These are phyloP conservation scores for Globisporangium yorkense DNA, from an alignment of 352 stramenopile species.

Conservation along the genomic window DNA sequence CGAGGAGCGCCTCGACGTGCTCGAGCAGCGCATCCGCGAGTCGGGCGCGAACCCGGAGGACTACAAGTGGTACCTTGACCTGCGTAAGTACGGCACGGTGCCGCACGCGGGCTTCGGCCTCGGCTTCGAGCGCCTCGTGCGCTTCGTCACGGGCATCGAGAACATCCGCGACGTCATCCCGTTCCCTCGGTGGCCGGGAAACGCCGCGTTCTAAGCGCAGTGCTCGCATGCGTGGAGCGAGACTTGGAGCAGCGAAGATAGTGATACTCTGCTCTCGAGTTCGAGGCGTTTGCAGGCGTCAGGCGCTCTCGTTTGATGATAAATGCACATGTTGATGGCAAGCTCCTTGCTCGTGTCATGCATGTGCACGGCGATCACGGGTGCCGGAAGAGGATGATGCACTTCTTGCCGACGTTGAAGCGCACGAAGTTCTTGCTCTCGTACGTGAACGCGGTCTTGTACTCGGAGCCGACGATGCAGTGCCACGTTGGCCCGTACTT, in stretches of 20 bases:
- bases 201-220: conserved; percentile 84
- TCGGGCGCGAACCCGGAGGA: conserved; percentile 74
- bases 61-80: conserved; percentile 98
- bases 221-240: neutral
- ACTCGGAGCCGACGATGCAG: conserved; percentile 74
- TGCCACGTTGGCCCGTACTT: conserved; percentile 60
- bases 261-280: neutral
- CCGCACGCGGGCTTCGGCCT: conserved; percentile 97
- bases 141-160: conserved; percentile 96
- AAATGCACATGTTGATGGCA: conserved; percentile 1
- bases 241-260: neutral
- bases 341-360: neutral
- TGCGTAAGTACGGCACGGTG: conserved; percentile 95
- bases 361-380: conserved; percentile 20
- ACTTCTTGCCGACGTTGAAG: conserved; percentile 83
- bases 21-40: conserved; percentile 70
- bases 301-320: neutral
- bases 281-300: neutral
- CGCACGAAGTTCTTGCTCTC: conserved; percentile 85
- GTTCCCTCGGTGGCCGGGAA: conserved; percentile 94
- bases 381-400: conserved; percentile 77
- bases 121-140: conserved; percentile 97
- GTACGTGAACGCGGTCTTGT: conserved; percentile 69
- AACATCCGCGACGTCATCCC: conserved; percentile 99
- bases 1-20: conserved; percentile 92